These are phyloP conservation scores for Barbatosphaeria neglecta DNA, from an alignment of 495 filamentous ascomycete species.

Conservation along the genomic window DNA sequence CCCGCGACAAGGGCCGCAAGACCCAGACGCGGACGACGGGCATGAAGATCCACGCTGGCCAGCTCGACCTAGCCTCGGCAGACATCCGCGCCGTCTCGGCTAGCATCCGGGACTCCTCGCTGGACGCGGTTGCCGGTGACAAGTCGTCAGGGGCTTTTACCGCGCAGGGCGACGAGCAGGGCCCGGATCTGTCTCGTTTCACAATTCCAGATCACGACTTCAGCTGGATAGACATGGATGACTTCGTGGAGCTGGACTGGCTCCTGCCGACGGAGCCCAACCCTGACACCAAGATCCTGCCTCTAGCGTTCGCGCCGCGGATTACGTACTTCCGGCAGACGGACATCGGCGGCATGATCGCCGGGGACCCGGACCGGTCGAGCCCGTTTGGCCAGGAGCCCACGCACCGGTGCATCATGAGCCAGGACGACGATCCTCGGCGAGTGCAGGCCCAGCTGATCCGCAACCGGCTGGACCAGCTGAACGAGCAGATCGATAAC, in stretches of 20 bases:
- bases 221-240: conserved; percentile 97
- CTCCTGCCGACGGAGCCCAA: conserved; percentile 82
- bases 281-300: conserved; percentile 85
- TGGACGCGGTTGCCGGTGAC: conserved; percentile 59
- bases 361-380: conserved; percentile 55
- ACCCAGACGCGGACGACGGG: conserved; percentile 69
- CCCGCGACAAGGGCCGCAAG: conserved; percentile 57
- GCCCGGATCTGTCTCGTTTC: conserved; percentile 71
- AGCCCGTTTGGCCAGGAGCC: conserved; percentile 87
- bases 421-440: conserved; percentile 80
- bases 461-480: conserved; percentile 61
- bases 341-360: conserved; percentile 64
- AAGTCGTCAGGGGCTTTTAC: conserved; percentile 39
- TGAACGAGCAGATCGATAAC: conserved; percentile 62
- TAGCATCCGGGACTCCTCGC: conserved; percentile 65
- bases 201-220: conserved; percentile 89
- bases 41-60: conserved; percentile 90
- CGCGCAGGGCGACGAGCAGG: conserved; percentile 35
- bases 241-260: conserved; percentile 97
- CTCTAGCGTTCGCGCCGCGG: conserved; percentile 79
- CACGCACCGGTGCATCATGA: conserved; percentile 92
- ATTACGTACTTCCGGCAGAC: conserved; percentile 97
- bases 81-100: conserved; percentile 92
- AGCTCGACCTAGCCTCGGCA: conserved; percentile 82
- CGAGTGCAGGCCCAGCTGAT: conserved; percentile 82